Evolutionary conservation across 805 yeast genomes (phyloP).

Genomic region (Ogataea methylovora): DNA sequence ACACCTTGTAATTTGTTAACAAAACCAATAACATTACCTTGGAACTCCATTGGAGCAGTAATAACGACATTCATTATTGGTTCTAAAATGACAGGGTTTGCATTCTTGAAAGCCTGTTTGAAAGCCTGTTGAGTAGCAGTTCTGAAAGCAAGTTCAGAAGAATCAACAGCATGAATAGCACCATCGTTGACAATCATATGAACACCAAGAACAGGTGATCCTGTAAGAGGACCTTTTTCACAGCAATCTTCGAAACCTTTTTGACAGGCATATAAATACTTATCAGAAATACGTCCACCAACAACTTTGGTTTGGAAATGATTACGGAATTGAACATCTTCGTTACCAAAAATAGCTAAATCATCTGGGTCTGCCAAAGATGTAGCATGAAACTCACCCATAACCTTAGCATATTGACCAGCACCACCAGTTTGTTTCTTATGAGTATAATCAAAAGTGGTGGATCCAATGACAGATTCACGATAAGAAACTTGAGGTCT

Average conservation of each 20-base stretch:
- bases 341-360: conserved; percentile 17
- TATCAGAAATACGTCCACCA: conserved; percentile 96
- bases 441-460: conserved; percentile 87
- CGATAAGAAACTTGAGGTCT: conserved; percentile 97
- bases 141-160: conserved; percentile 91
- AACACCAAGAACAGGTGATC: conserved; percentile 89
- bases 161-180: conserved; percentile 94
- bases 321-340: conserved; percentile 40
- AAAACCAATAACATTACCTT: conserved; percentile 85
- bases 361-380: conserved; percentile 46
- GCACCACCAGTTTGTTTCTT: conserved; percentile 99
- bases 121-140: conserved; percentile 90
- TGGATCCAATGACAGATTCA: conserved; percentile 71
- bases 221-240: conserved; percentile 94
- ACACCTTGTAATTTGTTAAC: conserved; percentile 89
- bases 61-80: conserved; percentile 94
- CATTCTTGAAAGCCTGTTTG: conserved; percentile 78
- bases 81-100: conserved; percentile 85
- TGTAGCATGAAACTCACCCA: conserved; percentile 57
- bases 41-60: conserved; percentile 95
- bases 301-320: conserved; percentile 80
- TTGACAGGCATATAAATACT: conserved; percentile 86
- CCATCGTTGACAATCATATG: conserved; percentile 95
- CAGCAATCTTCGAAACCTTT: conserved; percentile 93
- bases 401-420: conserved; percentile 96